These are phyloP conservation scores for Daphne laureola DNA, from an alignment of 441 rosid genomes.

Conservation along the genomic window DNA sequence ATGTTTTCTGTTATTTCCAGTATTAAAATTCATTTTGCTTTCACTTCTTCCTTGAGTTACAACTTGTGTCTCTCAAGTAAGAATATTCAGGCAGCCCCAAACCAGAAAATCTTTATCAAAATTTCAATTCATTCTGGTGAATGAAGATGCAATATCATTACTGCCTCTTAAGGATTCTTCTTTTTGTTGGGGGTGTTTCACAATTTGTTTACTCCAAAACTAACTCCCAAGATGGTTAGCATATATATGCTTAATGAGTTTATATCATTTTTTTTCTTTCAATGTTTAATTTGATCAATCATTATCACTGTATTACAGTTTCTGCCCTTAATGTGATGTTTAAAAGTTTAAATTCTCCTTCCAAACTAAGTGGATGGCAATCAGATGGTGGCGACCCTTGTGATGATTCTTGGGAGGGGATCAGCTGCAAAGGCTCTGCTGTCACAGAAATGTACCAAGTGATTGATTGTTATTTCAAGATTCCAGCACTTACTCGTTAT, in stretches of 20 bases:
- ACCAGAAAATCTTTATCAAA: background rate
- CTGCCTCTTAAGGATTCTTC: slow-evolving; percentile 15
- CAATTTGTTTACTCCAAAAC: slow-evolving; percentile 52
- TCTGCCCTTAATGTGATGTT: slow-evolving; percentile 83
- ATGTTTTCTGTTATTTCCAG: too few species aligned
- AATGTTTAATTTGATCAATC: slow-evolving; percentile 5
- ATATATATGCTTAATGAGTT: background rate
- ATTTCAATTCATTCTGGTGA: background rate
- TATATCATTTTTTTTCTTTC: background rate
- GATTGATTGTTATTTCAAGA: slow-evolving; percentile 4
- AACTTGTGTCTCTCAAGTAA: too few species aligned
- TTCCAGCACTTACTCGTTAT: background rate
- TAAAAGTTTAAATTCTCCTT: slow-evolving; percentile 78
- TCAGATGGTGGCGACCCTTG: slow-evolving; percentile 85
- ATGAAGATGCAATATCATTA: slow-evolving; percentile 22
- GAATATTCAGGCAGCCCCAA: background rate
- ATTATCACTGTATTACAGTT: slow-evolving; percentile 31
- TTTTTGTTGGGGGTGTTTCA: slow-evolving; percentile 36
- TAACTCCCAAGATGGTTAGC: slow-evolving; percentile 53
- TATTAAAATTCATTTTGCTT: too few species aligned
- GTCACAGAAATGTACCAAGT: slow-evolving; percentile 62
- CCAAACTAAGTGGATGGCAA: slow-evolving; percentile 62
- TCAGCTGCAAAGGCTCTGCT: slow-evolving; percentile 70
- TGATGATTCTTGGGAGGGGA: slow-evolving; percentile 81
- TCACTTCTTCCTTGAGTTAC: too few species aligned